These are phyloP conservation scores for Auricularia sp. DNA, from an alignment of 768 basidiomycete genomes.

Conservation along the genomic window DNA sequence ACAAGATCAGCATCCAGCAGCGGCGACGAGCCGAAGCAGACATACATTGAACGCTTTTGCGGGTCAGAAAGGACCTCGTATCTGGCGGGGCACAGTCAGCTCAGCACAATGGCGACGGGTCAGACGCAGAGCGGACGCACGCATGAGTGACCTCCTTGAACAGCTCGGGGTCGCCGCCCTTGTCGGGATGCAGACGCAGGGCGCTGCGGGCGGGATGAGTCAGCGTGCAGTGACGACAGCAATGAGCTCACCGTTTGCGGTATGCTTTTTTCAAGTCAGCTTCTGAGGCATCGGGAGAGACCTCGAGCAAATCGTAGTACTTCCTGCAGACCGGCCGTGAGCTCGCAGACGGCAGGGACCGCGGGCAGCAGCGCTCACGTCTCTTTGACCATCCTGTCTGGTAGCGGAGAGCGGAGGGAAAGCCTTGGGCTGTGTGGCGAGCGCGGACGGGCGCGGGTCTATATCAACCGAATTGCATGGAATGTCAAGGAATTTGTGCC, in stretches of 20 bases:
- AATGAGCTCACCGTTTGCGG: conserved; percentile 67
- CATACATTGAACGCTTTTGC: conserved; percentile 52
- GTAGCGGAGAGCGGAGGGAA: not conserved
- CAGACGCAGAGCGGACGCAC: conserved; percentile 38
- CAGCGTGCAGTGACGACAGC: not conserved
- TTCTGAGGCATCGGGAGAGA: conserved; percentile 66
- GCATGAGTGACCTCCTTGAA: conserved; percentile 98
- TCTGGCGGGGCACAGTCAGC: conserved; percentile 29
- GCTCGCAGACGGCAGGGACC: not conserved
- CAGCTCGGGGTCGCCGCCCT: conserved; percentile 89
- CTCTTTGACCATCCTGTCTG: conserved; percentile 12
- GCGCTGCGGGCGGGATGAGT: conserved; percentile 38
- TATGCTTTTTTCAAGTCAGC: conserved; percentile 89
- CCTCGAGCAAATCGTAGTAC: conserved; percentile 90
- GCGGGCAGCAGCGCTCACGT: conserved; percentile 7
- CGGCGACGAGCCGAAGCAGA: not conserved
- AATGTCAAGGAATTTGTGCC: not conserved
- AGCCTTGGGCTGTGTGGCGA: not conserved
- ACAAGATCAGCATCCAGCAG: not conserved
- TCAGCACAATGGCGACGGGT: conserved; percentile 7
- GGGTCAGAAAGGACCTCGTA: conserved; percentile 90
- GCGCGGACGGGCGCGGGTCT: not conserved
- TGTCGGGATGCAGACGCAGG: conserved; percentile 79
- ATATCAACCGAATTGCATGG: not conserved
- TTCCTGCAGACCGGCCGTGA: conserved; percentile 37